Percentiles rank a stretch among this genome's conserved stretches.
phyloP scores from a whole-genome alignment of 177 flowering plant genomes.

The Telopea speciosissima region DNA sequence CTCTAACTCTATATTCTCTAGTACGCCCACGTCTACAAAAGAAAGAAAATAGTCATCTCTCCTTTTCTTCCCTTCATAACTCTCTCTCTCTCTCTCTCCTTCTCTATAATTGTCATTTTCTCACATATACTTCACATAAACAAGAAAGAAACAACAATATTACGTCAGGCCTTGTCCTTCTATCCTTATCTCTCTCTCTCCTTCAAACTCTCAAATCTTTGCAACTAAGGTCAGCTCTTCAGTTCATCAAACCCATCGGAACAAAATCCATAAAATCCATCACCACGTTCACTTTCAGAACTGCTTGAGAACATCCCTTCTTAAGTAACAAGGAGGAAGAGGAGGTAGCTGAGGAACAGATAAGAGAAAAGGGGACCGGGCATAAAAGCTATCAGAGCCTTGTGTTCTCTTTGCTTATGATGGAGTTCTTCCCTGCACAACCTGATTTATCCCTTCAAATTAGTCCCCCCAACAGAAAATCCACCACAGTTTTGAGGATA shows the following conservation, averaged over 20 bases:
- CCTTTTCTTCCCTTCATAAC: neutral
- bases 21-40: constrained; percentile 17
- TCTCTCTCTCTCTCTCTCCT: constrained; percentile 1
- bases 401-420: constrained; percentile 8
- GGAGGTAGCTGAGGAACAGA: constrained; percentile 7
- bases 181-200: constrained; percentile 18
- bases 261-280: constrained; percentile 14
- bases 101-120: constrained; percentile 72
- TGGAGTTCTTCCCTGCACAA: constrained; percentile 90
- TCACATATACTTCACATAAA: constrained; percentile 85
- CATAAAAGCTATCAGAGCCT: neutral
- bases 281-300: neutral
- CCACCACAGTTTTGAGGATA: constrained; percentile 41
- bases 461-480: constrained; percentile 76
- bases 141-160: constrained; percentile 55
- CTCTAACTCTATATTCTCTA: neutral
- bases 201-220: neutral
- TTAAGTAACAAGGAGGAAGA: neutral
- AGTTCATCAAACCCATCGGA: constrained; percentile 5
- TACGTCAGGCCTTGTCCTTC: constrained; percentile 55
- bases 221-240: neutral
- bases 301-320: neutral
- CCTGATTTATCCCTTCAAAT: constrained; percentile 92
- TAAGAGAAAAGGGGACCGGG: neutral
- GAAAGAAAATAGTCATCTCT: constrained; percentile 11